These are phyloP conservation scores for Nepenthes mirabilis DNA, from an alignment of 148 eudicot species.

Conservation along the genomic window DNA sequence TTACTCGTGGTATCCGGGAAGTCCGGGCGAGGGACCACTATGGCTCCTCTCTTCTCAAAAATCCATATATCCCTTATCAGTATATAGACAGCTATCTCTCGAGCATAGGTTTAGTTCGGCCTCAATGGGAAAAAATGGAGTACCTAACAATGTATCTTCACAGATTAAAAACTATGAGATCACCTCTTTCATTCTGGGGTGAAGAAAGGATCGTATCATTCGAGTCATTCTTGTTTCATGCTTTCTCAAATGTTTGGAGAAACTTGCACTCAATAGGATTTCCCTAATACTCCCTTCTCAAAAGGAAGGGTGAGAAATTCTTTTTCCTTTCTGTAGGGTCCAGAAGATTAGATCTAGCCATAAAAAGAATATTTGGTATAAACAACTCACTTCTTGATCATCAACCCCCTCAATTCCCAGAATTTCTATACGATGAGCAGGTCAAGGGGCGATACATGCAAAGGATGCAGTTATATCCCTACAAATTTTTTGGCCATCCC, in stretches of 20 bases:
- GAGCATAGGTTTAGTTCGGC: slow-evolving; percentile 5
- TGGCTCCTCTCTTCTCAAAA: slow-evolving; percentile 3
- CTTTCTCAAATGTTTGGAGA: slow-evolving; percentile 1
- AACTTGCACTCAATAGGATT: slow-evolving; percentile 2
- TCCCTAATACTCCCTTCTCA: slow-evolving; percentile 2
- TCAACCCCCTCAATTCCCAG: neutral
- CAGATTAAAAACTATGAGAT: slow-evolving; percentile 2
- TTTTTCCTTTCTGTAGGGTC: neutral
- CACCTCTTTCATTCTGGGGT: slow-evolving; percentile 4
- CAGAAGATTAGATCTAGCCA: neutral
- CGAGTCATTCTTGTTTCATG: slow-evolving; percentile 2
- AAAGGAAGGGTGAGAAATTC: neutral
- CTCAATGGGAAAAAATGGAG: slow-evolving; percentile 7
- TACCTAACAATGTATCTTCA: slow-evolving; percentile 10
- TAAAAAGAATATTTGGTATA: neutral
- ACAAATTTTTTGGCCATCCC: no score
- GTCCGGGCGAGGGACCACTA: slow-evolving; percentile 5
- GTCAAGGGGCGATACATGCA: no score
- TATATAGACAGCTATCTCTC: slow-evolving; percentile 9
- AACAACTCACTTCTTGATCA: slow-evolving; percentile 1
- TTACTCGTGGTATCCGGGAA: neutral
- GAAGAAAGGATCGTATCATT: neutral
- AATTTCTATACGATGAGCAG: neutral
- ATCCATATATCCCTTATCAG: slow-evolving; percentile 4
- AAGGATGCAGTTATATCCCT: no score